Conservation (phyloP, 2,329 filamentous ascomycete species). For the Iodosphaeria phyllophila region DNA sequence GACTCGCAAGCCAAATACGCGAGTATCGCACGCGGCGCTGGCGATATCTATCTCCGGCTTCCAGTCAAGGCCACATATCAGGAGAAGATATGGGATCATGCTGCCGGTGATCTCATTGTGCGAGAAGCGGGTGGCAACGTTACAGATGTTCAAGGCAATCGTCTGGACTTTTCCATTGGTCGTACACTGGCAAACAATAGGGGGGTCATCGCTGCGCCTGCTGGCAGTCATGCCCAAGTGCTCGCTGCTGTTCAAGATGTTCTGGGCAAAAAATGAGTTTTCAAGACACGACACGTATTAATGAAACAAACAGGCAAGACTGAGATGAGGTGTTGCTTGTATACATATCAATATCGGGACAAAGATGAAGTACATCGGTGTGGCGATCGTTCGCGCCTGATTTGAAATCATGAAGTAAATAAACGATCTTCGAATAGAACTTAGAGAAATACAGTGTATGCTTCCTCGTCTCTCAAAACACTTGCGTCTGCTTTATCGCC, state of each 20-base stretch:
- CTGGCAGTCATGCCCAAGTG: constrained; percentile 55
- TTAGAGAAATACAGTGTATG: too few species aligned
- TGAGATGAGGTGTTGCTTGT: too few species aligned
- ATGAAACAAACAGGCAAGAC: too few species aligned
- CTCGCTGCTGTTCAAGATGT: constrained; percentile 71
- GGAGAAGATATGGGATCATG: constrained; percentile 99
- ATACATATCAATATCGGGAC: too few species aligned
- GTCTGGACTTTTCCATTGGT: constrained; percentile 71
- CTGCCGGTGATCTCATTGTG: constrained; percentile 85
- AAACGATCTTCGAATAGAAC: too few species aligned
- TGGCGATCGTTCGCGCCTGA: too few species aligned
- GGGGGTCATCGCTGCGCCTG: constrained; percentile 79
- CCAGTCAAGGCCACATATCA: constrained; percentile 76
- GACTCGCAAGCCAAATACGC: constrained; percentile 98
- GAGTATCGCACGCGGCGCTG: constrained; percentile 81
- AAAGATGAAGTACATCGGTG: too few species aligned
- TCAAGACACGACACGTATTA: too few species aligned
- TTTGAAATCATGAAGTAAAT: too few species aligned
- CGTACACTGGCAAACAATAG: constrained; percentile 80
- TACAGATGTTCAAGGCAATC: constrained; percentile 71
- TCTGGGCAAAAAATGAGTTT: constrained; percentile 29
- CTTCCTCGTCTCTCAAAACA: too few species aligned
- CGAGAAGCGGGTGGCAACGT: constrained; percentile 85
- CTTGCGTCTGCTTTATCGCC: too few species aligned
- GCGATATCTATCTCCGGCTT: constrained; percentile 83